Evolutionary conservation across 768 basidiomycete species (phyloP).

Genomic region (Rhodosporidiobolus sp.): DNA sequence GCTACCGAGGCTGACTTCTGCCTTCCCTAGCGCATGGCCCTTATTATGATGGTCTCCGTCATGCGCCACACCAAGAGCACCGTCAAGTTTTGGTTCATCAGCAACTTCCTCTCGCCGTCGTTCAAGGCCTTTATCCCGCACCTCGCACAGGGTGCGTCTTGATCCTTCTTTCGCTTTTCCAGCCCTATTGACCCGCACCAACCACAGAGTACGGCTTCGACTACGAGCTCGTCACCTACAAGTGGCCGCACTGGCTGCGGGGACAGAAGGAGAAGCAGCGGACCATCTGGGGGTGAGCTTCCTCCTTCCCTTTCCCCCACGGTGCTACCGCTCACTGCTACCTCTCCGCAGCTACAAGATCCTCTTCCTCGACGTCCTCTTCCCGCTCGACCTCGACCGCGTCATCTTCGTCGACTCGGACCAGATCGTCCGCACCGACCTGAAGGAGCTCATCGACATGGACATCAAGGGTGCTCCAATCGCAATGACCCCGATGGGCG

Average conservation of each 20-base stretch:
- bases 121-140: constrained; percentile 57
- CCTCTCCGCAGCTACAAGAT: constrained; percentile 70
- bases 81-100: constrained; percentile 99
- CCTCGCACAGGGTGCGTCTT: constrained; percentile 16
- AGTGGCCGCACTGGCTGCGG: constrained; percentile 98
- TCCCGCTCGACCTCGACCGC: constrained; percentile 98
- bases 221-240: constrained; percentile 97
- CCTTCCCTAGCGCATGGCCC: constrained; percentile 74
- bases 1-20: not conserved
- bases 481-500: constrained; percentile 90
- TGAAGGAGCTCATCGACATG: constrained; percentile 88
- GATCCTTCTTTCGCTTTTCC: not conserved
- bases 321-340: no score
- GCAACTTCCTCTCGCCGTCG: constrained; percentile 96
- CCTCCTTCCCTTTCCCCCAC: no score
- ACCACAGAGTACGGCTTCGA: constrained; percentile 93
- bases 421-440: constrained; percentile 92
- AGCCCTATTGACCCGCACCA: constrained; percentile 58
- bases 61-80: constrained; percentile 86
- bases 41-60: constrained; percentile 97
- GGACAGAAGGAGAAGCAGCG: constrained; percentile 96
- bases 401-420: constrained; percentile 99
- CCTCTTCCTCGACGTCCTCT: constrained; percentile 95
- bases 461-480: constrained; percentile 91
- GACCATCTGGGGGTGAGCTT: constrained; percentile 79